Evolutionary conservation across 73 alveolate species (phyloP).

Genomic region (Breviolum minutum): DNA sequence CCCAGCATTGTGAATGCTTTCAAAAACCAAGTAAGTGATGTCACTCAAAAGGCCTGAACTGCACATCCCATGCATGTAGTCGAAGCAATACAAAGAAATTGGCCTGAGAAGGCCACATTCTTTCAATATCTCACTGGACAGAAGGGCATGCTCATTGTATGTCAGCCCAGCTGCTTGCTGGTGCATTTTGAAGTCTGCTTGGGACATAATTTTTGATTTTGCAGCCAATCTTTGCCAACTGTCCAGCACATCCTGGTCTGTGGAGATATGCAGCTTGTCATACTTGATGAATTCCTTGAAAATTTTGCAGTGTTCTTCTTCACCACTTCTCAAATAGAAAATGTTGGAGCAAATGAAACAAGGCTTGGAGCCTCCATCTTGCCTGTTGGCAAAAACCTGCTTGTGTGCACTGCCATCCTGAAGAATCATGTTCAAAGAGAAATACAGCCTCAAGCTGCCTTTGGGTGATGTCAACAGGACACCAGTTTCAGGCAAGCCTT

Average conservation of each 20-base stretch:
- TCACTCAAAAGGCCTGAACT: slow-evolving; percentile 2
- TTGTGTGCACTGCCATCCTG: slow-evolving; percentile 57
- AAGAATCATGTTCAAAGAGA: not conserved
- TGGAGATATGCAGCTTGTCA: not conserved
- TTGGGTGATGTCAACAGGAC: not conserved
- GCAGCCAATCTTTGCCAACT: not conserved
- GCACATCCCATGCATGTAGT: slow-evolving; percentile 33
- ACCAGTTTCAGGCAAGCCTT: not conserved
- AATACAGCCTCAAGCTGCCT: not conserved
- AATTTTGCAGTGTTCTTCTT: not conserved
- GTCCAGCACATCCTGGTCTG: slow-evolving; percentile 2
- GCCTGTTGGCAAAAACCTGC: not conserved
- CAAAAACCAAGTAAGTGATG: not conserved
- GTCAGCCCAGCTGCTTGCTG: slow-evolving; percentile 71
- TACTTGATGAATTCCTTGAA: not conserved
- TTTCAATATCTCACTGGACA: not conserved
- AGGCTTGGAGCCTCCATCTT: slow-evolving; percentile 21
- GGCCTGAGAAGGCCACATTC: not conserved
- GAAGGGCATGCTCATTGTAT: not conserved
- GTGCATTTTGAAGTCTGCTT: not conserved
- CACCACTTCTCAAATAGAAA: not conserved
- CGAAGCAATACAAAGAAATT: not conserved
- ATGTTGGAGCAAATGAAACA: slow-evolving; percentile 6
- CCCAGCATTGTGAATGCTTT: not conserved
- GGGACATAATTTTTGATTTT: not conserved